Conservation (phyloP, 2,329 filamentous ascomycete genomes). For the Apiospora phragmitis region DNA sequence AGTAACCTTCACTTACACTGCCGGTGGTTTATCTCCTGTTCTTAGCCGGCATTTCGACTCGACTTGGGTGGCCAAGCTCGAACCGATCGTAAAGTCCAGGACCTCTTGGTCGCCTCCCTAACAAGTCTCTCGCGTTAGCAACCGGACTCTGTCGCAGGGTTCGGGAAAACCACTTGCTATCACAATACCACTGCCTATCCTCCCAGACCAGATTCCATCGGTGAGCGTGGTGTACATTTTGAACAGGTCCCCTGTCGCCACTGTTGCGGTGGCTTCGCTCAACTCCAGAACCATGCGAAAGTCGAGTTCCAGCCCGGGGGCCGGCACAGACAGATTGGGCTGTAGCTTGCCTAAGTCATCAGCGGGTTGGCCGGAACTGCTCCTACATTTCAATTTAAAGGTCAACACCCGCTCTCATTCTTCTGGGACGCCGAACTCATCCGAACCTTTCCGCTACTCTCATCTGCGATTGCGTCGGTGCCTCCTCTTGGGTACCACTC, state of each 20-base stretch:
- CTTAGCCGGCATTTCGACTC: conserved; percentile 28
- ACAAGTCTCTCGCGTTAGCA: not conserved
- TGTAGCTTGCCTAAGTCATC: conserved; percentile 18
- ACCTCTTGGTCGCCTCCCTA: conserved; percentile 30
- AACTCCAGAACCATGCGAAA: conserved; percentile 30
- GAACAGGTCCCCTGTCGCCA: conserved; percentile 24
- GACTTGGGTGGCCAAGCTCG: conserved; percentile 24
- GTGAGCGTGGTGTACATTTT: conserved; percentile 30
- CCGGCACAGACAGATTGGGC: conserved; percentile 26
- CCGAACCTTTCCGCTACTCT: not conserved
- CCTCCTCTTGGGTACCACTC: not conserved
- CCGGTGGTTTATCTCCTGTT: conserved; percentile 28
- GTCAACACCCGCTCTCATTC: not conserved
- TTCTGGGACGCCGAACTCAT: not conserved
- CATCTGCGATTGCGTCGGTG: not conserved
- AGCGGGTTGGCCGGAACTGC: not conserved
- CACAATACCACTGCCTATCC: conserved; percentile 27
- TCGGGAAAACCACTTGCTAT: conserved; percentile 22
- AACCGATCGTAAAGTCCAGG: conserved; percentile 24
- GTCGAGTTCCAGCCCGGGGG: conserved; percentile 26
- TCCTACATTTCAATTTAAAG: not conserved
- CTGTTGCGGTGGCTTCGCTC: conserved; percentile 26
- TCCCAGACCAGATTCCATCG: conserved; percentile 29
- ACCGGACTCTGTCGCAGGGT: too few species aligned
- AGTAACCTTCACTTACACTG: conserved; percentile 27